Base-by-base conservation (phyloP, 1,139 yeast species). In the Pichia norvegensis region DNA sequence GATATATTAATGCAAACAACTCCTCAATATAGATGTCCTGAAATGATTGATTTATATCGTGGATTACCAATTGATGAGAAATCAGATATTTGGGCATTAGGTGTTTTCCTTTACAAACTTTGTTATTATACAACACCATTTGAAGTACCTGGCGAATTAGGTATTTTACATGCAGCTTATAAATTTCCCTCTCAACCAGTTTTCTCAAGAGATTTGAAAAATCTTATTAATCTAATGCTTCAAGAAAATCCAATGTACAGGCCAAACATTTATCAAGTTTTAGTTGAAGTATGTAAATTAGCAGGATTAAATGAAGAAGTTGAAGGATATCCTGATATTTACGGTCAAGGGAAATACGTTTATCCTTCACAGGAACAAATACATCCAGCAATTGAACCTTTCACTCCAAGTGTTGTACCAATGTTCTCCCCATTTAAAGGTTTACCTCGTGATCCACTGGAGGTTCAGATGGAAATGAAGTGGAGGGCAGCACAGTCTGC, bases 261-360 rank as follows among this genome's bases (percentile, higher is more conserved):
- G 55, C 98, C 97, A 9, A 92, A 87, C 61, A 81, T 88, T 29
- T 86, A 81, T 51, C 97, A 90, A 61, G 78, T 90, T 25, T 65
- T 88, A 17, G 45, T 49, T 4, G 60, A 59, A 40, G 44, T 59
- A 38, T 78, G 85, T 52, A 63, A 72, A 38, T 69, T 81, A 68
- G 73, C 76, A 67, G 73, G 81, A n/a, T 41, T 46, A 13, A 52
- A 49, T 10, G 44, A 47, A 4, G 53, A 49, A 17, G 51, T 55
- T 11, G 62, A 59, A 5, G 57, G 53, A 10, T 41, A 58, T 22
- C 55, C 53, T 29, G 67, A 64, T 48, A 47, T 61, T 43, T 64
- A 61, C 45, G 59, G 60, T 4, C 33, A 50, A n/a, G 66, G 66
- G 4, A 53, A 46, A 7, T 64, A 61, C 50, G 46, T 43, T 22